Percentiles rank a stretch among this genome's conserved stretches.
Conservation (phyloP, 208 protist species). For the Strigomonas galati region DNA sequence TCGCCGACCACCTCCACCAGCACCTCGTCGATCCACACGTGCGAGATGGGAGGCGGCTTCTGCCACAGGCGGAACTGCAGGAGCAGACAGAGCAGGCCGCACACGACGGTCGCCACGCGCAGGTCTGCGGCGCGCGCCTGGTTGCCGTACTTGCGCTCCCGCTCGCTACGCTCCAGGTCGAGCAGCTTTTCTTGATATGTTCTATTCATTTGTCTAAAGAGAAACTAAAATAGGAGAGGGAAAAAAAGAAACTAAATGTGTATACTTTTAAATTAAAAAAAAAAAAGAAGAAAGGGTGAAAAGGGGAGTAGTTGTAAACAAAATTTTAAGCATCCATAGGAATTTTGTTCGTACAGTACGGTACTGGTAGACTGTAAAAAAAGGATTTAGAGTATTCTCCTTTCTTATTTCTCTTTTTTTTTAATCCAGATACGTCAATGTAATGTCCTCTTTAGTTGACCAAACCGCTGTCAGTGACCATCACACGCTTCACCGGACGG, state of each 20-base stretch:
- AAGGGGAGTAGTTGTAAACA: not conserved
- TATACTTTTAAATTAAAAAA: not conserved
- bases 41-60: slow-evolving; percentile 29
- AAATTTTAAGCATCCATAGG: not conserved
- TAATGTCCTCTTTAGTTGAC: slow-evolving; percentile 50
- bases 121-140: no score
- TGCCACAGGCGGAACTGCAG: slow-evolving; percentile 17
- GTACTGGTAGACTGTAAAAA: not conserved
- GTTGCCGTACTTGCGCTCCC: no score
- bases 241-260: slow-evolving; percentile 4
- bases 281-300: not conserved
- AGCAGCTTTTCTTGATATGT: not conserved
- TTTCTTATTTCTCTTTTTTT: not conserved
- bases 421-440: not conserved
- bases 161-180: no score
- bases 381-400: not conserved
- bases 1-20: slow-evolving; percentile 73
- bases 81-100: not conserved
- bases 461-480: slow-evolving; percentile 45
- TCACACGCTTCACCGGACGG: slow-evolving; percentile 50
- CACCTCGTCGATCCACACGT: slow-evolving; percentile 72
- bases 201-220: slow-evolving; percentile 1
- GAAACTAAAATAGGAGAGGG: not conserved
- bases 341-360: no score
- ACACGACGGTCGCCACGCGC: slow-evolving; percentile 15